Percentiles rank a stretch among this genome's conserved stretches.
phyloP scores from a whole-genome alignment of 768 basidiomycete species.

The Suillus spraguei region DNA sequence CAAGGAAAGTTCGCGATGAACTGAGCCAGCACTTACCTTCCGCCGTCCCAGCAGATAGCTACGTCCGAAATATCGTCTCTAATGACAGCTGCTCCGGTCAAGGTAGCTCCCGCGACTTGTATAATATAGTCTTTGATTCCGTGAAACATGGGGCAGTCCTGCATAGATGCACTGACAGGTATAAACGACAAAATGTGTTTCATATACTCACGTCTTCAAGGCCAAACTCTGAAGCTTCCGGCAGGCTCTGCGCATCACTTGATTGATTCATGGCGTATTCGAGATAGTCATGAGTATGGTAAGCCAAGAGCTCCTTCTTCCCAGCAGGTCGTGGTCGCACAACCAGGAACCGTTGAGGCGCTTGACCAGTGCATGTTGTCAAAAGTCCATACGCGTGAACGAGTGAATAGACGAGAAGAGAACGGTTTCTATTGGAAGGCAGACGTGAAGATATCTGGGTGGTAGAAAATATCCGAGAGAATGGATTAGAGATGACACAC shows the following conservation, averaged over 20 bases:
- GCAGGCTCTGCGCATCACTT: conserved; percentile 26
- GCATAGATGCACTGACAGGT: conserved; percentile 8
- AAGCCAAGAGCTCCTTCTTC: conserved; percentile 57
- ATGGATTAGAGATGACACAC: conserved; percentile 2
- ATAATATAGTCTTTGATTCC: conserved; percentile 70
- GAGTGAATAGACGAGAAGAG: conserved; percentile 66
- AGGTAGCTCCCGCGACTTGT: conserved; percentile 74
- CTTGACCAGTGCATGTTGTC: conserved; percentile 28
- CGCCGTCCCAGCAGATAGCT: conserved; percentile 91
- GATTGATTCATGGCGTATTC: conserved; percentile 51
- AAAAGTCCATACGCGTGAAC: conserved; percentile 55
- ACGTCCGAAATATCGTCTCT: conserved; percentile 52
- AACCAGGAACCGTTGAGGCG: conserved; percentile 39
- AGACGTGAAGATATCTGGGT: conserved; percentile 53
- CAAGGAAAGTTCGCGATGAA: neutral
- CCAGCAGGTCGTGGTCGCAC: conserved; percentile 58
- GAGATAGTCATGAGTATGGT: conserved; percentile 75
- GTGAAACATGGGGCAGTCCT: conserved; percentile 86
- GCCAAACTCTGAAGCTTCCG: conserved; percentile 48
- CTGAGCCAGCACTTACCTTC: conserved; percentile 49
- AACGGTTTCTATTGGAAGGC: conserved; percentile 70
- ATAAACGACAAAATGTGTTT: neutral
- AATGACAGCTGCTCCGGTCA: conserved; percentile 71
- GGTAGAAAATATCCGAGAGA: neutral
- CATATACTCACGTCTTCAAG: conserved; percentile 53